phyloP scores from a whole-genome alignment of 148 eudicot species.

The Camellia lanceoleosa region DNA sequence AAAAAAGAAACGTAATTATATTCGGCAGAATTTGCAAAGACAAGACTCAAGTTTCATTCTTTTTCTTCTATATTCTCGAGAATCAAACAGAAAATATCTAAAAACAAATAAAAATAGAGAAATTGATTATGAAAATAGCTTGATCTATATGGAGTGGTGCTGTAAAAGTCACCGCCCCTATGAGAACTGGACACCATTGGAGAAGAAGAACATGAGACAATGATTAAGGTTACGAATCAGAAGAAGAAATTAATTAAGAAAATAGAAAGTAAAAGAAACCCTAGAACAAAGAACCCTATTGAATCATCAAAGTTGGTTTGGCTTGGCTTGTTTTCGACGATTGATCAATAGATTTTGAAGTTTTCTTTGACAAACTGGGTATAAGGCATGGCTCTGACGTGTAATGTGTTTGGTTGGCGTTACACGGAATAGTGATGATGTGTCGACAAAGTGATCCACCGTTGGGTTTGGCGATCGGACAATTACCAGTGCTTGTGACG shows the following conservation, averaged over 20 bases:
- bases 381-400: neutral
- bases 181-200: slow-evolving; percentile 34
- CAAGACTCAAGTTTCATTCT: neutral
- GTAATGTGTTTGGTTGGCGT: neutral
- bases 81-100: neutral
- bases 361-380: too few species aligned
- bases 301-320: too few species aligned
- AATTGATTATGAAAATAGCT: slow-evolving; percentile 30
- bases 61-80: neutral
- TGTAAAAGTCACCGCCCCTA: slow-evolving; percentile 29
- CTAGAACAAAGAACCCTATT: neutral
- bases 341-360: too few species aligned
- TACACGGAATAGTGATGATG: too few species aligned
- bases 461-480: too few species aligned
- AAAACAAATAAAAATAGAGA: neutral
- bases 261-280: neutral
- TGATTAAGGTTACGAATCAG: neutral
- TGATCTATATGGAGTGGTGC: slow-evolving; percentile 55
- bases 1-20: neutral
- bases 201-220: slow-evolving; percentile 3
- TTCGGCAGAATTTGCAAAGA: neutral
- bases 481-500: too few species aligned
- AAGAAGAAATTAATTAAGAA: neutral
- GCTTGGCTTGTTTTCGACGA: neutral
- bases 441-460: too few species aligned